phyloP scores from a whole-genome alignment of 2,329 filamentous ascomycete species.

The Pseudofabraea citricarpa region DNA sequence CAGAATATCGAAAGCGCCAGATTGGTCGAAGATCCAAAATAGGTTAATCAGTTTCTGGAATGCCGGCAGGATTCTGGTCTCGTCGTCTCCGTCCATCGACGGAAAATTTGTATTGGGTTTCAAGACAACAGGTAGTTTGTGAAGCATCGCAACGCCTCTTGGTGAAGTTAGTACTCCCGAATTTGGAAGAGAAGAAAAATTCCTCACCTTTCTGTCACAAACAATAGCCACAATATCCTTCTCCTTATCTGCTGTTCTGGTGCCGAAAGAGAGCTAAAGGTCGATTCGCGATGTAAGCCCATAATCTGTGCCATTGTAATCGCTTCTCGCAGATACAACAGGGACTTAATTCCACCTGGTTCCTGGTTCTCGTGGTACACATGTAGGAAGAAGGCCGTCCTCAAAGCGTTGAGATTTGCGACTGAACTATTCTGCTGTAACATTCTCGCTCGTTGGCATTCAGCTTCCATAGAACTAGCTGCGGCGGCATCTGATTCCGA shows the following conservation, averaged over 20 bases:
- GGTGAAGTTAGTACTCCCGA: constrained; percentile 17
- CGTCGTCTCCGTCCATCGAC: constrained; percentile 33
- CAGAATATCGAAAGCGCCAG: constrained; percentile 42
- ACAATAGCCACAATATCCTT: constrained; percentile 42
- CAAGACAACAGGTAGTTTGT: constrained; percentile 42
- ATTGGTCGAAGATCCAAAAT: constrained; percentile 46
- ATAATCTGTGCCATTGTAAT: constrained; percentile 48
- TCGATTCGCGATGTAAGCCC: constrained; percentile 38
- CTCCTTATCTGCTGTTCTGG: constrained; percentile 40
- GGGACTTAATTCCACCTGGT: constrained; percentile 39
- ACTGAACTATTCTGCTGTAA: constrained; percentile 24
- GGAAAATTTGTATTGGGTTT: constrained; percentile 34
- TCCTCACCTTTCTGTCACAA: constrained; percentile 37
- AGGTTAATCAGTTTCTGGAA: constrained; percentile 44
- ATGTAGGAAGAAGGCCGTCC: constrained; percentile 46
- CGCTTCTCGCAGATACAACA: constrained; percentile 44
- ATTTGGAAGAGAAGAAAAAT: neutral
- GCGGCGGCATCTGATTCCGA: constrained; percentile 24
- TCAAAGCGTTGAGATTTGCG: constrained; percentile 35
- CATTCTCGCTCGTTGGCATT: constrained; percentile 30
- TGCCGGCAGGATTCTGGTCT: constrained; percentile 40
- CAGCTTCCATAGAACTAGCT: constrained; percentile 30
- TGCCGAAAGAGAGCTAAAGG: constrained; percentile 30
- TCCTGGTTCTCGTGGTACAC: constrained; percentile 45
- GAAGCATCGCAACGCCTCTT: constrained; percentile 45